Conservation (phyloP, 2,329 filamentous ascomycete species). For the Diaporthe ilicicola region DNA sequence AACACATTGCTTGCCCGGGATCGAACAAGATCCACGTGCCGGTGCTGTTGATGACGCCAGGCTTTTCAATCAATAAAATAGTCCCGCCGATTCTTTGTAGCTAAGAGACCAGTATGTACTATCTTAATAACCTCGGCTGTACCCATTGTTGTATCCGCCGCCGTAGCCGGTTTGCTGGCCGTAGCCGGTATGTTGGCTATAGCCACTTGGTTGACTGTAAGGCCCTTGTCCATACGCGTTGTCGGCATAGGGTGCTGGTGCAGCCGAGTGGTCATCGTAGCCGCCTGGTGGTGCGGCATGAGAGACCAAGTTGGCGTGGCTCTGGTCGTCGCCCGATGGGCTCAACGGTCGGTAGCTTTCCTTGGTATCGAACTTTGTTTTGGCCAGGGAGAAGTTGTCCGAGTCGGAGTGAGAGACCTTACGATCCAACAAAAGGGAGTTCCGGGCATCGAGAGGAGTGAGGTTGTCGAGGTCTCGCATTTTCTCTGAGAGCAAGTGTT, state of each 20-base stretch:
- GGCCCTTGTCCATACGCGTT: conserved; percentile 16
- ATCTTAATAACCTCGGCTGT: conserved; percentile 17
- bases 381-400: conserved; percentile 54
- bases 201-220: conserved; percentile 10
- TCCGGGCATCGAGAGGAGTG: conserved; percentile 86
- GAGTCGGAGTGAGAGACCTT: conserved; percentile 45
- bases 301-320: conserved; percentile 49
- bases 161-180: conserved; percentile 11
- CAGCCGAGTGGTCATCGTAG: conserved; percentile 25
- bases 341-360: conserved; percentile 28
- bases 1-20: conserved; percentile 25
- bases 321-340: conserved; percentile 39
- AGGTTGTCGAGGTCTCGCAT: conserved; percentile 81
- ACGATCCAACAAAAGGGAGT: conserved; percentile 80
- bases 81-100: conserved; percentile 2
- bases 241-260: conserved; percentile 29
- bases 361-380: conserved; percentile 47
- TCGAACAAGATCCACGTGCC: conserved; percentile 13
- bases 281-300: conserved; percentile 50
- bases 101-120: neutral
- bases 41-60: conserved; percentile 11
- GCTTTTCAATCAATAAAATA: conserved; percentile 14
- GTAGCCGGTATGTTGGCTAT: conserved; percentile 13
- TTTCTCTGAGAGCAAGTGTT: conserved; percentile 69
- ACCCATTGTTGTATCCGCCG: conserved; percentile 13